Evolutionary conservation across 805 yeast species (phyloP), one percentile per base, ranked within the genome.

Genomic region (Lipomyces japonicus): DNA sequence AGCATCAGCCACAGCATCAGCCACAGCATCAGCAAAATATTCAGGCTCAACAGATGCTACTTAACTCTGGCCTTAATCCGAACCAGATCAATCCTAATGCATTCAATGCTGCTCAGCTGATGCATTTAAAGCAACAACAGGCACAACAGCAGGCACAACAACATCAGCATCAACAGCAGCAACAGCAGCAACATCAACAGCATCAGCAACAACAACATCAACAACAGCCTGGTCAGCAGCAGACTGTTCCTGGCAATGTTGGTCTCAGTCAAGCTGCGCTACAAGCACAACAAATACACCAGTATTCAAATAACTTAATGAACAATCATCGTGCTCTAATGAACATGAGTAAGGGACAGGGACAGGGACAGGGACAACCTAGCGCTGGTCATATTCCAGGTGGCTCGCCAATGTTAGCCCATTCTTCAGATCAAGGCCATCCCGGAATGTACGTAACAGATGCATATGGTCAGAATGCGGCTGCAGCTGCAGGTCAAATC

Each of bases 191-290:
- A 34, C 58, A 44, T 37, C 60, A 44, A 37, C 64, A 60, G 42
- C 32, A 24, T 1, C 48, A 62, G 26, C 68, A 60, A 42, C 72
- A 63, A 44, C 61, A 53, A 9, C 65, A 60, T 41, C 69, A 55
- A 31, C 57, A 51, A 36, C 50, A 48, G 24, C 56, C 28, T 24
- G 10, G 21, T 16, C 43, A 14, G 25, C 57, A 41, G 39, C 46
- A 39, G 31, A 40, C 37, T 4, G 47, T 47, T 7, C 42, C 32
- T n/a, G 42, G 43, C 5, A 7, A 28, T 7, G 9, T 6, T 7
- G 31, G 32, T 22, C 12, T 26, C 16, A 14, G 34, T 5, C 47
- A 26, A 12, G 19, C 47, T 2, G 48, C 44, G 7, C 14, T 50
- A 44, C 65, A 59, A 31, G 61, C 56, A 21, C 61, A 59, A 42